These are phyloP conservation scores for Mimosa pudica DNA, from an alignment of 306 rosid genomes.

Conservation along the genomic window DNA sequence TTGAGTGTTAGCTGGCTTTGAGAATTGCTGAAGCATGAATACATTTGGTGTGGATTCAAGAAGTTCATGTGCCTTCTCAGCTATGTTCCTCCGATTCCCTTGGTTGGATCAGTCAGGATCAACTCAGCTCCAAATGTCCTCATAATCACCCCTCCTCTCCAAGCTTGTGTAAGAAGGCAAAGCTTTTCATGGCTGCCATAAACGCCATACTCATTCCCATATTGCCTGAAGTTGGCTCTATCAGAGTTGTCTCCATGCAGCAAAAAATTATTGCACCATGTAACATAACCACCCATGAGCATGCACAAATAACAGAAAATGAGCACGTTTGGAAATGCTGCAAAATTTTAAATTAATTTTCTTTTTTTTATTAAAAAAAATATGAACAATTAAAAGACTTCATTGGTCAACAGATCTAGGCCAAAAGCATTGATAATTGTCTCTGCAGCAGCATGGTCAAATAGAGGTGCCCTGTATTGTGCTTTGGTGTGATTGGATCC, in stretches of 20 bases:
- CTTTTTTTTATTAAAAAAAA: not conserved
- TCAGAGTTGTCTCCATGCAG: slow-evolving; percentile 51
- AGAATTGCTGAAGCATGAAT: slow-evolving; percentile 71
- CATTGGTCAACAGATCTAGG: not conserved
- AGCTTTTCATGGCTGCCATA: slow-evolving; percentile 68
- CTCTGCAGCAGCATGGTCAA: not conserved
- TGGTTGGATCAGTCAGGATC: slow-evolving; percentile 67
- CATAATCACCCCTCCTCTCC: slow-evolving; percentile 72
- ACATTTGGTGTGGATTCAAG: slow-evolving; percentile 70
- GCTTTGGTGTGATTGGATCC: not conserved
- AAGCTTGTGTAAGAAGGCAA: slow-evolving; percentile 79
- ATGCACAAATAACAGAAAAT: not conserved
- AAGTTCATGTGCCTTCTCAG: slow-evolving; percentile 66
- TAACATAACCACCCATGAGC: not conserved
- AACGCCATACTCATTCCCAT: slow-evolving; percentile 85
- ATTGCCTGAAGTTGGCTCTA: slow-evolving; percentile 78
- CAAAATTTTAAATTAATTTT: not conserved
- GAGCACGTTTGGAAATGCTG: not conserved
- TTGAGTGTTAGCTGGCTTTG: slow-evolving; percentile 72
- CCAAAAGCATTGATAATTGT: not conserved
- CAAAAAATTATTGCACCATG: slow-evolving; percentile 3
- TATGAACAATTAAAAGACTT: not conserved
- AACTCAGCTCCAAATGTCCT: slow-evolving; percentile 76
- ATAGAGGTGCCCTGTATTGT: not conserved
- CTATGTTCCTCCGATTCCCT: slow-evolving; percentile 77